Conservation (phyloP, 2,329 filamentous ascomycete species). For the Microdochium nivale region DNA sequence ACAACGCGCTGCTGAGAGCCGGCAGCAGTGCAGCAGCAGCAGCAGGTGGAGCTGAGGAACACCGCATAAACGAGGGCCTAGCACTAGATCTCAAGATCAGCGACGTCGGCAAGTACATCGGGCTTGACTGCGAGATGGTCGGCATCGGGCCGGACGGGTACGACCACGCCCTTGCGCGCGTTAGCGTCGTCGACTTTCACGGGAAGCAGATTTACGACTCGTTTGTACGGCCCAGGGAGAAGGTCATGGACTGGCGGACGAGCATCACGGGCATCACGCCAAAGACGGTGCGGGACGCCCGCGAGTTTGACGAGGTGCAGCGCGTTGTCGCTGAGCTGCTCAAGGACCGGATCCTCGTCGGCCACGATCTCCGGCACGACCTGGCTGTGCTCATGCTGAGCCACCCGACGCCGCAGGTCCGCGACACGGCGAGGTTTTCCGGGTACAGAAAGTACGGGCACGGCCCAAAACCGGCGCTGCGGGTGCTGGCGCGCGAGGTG, state of each 20-base stretch:
- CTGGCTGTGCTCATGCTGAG: slow-evolving; percentile 67
- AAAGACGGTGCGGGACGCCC: slow-evolving; percentile 60
- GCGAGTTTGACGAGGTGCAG: slow-evolving; percentile 71
- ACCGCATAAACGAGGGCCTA: slow-evolving; percentile 55
- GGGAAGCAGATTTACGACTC: slow-evolving; percentile 90
- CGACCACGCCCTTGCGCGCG: slow-evolving; percentile 72
- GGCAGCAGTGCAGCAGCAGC: slow-evolving; percentile 5
- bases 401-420: slow-evolving; percentile 69
- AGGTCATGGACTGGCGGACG: slow-evolving; percentile 86
- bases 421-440: slow-evolving; percentile 75
- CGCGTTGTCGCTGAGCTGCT: slow-evolving; percentile 60
- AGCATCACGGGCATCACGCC: slow-evolving; percentile 73
- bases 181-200: slow-evolving; percentile 89
- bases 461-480: slow-evolving; percentile 61
- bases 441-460: slow-evolving; percentile 62
- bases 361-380: slow-evolving; percentile 76
- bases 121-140: slow-evolving; percentile 98
- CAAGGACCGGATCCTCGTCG: slow-evolving; percentile 64
- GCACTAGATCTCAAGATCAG: slow-evolving; percentile 35
- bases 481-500: slow-evolving; percentile 46
- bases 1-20: slow-evolving; percentile 36
- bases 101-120: slow-evolving; percentile 80
- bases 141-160: slow-evolving; percentile 66
- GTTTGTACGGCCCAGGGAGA: slow-evolving; percentile 70
- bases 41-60: slow-evolving; percentile 23